A percentile compares a stretch with the other conserved stretches of the same genome.
Conservation (phyloP, 495 filamentous ascomycete species). For the Filosporella fistucella region DNA sequence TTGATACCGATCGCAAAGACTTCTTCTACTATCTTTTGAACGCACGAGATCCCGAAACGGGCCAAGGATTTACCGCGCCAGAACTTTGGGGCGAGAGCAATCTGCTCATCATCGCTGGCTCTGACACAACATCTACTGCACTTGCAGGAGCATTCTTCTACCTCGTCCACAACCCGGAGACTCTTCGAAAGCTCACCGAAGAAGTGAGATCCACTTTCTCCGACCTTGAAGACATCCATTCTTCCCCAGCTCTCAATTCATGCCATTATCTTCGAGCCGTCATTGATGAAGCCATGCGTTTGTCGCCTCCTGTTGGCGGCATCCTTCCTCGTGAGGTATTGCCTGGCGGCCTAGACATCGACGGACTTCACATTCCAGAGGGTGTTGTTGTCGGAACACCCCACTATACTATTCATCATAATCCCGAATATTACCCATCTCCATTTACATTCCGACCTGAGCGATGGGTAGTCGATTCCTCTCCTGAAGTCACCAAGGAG, state of each 20-base stretch:
- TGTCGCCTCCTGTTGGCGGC: constrained; percentile 60
- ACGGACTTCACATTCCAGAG: constrained; percentile 23
- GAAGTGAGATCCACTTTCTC: constrained; percentile 48
- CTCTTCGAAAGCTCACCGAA: constrained; percentile 40
- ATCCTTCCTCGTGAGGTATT: constrained; percentile 60
- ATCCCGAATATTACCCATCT: constrained; percentile 44
- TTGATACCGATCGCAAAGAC: constrained; percentile 46
- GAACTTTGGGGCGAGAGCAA: constrained; percentile 71
- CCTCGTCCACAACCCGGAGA: constrained; percentile 51
- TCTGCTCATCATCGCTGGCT: constrained; percentile 56
- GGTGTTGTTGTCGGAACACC: constrained; percentile 47
- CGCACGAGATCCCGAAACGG: constrained; percentile 54
- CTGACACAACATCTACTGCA: constrained; percentile 60
- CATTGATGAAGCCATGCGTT: constrained; percentile 68
- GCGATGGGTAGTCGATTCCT: constrained; percentile 33
- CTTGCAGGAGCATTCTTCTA: constrained; percentile 64
- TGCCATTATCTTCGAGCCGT: constrained; percentile 48
- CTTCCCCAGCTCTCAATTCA: constrained; percentile 18
- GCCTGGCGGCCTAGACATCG: constrained; percentile 45
- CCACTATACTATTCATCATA: constrained; percentile 54
- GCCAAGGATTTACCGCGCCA: constrained; percentile 56
- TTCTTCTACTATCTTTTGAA: constrained; percentile 49
- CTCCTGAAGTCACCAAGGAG: constrained; percentile 24
- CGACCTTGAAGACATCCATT: constrained; percentile 43
- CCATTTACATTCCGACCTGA: constrained; percentile 43